These are phyloP conservation scores for Quercus wislizeni DNA, from an alignment of 306 rosid genomes.

Conservation along the genomic window DNA sequence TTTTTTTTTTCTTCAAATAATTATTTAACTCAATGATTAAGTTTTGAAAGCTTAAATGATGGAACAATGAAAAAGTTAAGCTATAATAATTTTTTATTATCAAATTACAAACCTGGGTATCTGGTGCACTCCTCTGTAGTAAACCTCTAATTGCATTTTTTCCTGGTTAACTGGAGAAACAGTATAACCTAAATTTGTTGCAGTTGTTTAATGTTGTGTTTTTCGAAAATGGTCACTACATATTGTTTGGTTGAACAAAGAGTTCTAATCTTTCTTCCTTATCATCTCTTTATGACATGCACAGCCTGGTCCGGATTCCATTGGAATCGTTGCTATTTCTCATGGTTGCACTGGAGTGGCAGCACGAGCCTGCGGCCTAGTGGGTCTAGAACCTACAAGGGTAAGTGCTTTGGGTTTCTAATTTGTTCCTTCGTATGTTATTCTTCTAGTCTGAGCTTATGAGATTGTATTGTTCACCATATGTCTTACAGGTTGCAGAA, in stretches of 20 bases:
- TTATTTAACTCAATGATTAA: background rate
- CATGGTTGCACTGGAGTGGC: slow-evolving; percentile 99
- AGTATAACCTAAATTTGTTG: background rate
- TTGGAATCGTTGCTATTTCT: slow-evolving; percentile 99
- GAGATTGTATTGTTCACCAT: slow-evolving; percentile 19
- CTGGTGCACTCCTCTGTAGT: background rate
- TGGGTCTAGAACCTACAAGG: slow-evolving; percentile 99
- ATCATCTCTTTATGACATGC: slow-evolving; percentile 19
- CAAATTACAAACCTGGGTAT: background rate
- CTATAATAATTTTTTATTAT: background rate
- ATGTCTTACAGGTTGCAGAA: slow-evolving; percentile 75
- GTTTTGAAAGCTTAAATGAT: background rate
- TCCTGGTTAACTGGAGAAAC: background rate
- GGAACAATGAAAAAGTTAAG: background rate
- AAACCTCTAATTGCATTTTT: background rate
- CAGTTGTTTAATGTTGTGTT: background rate
- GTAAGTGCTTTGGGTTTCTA: slow-evolving; percentile 41
- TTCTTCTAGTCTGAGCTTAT: slow-evolving; percentile 13
- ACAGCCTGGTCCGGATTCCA: slow-evolving; percentile 99
- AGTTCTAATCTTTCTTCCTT: background rate
- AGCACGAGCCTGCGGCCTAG: slow-evolving; percentile 99
- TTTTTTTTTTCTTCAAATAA: too few species aligned
- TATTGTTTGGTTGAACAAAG: background rate
- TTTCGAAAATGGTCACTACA: background rate
- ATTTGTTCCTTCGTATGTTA: background rate